These are phyloP conservation scores for Fraxinus baroniana DNA, from an alignment of 305 asterid genomes.

Conservation along the genomic window DNA sequence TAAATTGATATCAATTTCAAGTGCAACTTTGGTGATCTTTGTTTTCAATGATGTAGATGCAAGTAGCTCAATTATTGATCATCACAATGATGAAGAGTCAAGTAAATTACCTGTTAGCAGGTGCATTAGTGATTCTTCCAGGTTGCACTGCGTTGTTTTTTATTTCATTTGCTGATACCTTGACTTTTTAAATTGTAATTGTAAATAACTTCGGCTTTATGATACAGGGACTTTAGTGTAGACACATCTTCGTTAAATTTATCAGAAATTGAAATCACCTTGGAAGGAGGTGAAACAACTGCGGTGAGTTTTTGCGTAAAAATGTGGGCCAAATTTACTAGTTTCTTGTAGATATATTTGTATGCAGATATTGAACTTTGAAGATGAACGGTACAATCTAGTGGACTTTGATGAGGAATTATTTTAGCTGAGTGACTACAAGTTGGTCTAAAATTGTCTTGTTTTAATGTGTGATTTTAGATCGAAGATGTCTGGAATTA, in stretches of 20 bases:
- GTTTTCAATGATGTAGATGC: slow-evolving; percentile 47
- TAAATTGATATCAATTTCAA: slow-evolving; percentile 15
- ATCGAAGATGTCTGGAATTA: neutral
- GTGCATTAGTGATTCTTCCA: slow-evolving; percentile 44
- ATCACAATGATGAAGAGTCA: slow-evolving; percentile 45
- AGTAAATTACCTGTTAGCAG: slow-evolving; percentile 47
- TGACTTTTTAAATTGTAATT: slow-evolving; percentile 16
- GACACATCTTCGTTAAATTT: slow-evolving; percentile 56
- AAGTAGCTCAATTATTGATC: slow-evolving; percentile 45
- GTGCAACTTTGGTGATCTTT: slow-evolving; percentile 25
- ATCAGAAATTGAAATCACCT: slow-evolving; percentile 70
- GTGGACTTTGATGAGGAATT: neutral
- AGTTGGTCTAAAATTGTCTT: neutral
- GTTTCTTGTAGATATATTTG: slow-evolving; percentile 8
- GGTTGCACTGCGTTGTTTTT: slow-evolving; percentile 14
- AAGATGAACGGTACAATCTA: neutral
- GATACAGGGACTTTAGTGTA: slow-evolving; percentile 56
- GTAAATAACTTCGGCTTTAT: slow-evolving; percentile 24
- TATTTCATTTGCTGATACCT: slow-evolving; percentile 15
- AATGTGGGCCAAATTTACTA: neutral
- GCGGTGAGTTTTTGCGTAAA: slow-evolving; percentile 54
- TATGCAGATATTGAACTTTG: neutral
- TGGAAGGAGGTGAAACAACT: slow-evolving; percentile 68
- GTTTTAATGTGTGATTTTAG: neutral
- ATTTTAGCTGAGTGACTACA: neutral